These are phyloP conservation scores for Heracleum sosnowskyi DNA, from an alignment of 129 eudicot genomes.

Conservation along the genomic window DNA sequence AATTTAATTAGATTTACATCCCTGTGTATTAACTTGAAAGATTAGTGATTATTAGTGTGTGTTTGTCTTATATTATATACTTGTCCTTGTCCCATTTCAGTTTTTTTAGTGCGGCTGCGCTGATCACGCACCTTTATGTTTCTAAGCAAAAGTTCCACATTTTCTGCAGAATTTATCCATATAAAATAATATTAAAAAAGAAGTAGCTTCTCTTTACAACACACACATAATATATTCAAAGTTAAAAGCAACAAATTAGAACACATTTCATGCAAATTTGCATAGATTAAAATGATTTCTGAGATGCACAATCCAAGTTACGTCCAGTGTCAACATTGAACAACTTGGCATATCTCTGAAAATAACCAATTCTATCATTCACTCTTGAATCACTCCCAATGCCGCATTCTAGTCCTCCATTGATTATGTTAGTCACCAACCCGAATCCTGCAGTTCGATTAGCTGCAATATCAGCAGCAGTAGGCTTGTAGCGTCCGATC, in stretches of 20 bases:
- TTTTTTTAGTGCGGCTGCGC: background rate
- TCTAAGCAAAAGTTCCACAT: background rate
- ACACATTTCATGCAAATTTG: background rate
- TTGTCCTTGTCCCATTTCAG: background rate
- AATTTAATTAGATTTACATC: no score
- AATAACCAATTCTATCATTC: constrained; percentile 30
- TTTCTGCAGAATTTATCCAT: background rate
- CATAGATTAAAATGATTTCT: constrained; percentile 12
- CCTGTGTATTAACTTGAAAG: no score
- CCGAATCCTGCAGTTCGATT: constrained; percentile 31
- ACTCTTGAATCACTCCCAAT: constrained; percentile 20
- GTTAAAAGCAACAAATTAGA: background rate
- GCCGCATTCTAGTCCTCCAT: constrained; percentile 36
- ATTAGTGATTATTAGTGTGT: no score
- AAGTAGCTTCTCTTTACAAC: background rate
- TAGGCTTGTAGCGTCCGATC: constrained; percentile 25
- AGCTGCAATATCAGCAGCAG: constrained; percentile 20
- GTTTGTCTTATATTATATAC: background rate
- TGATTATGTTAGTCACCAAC: constrained; percentile 29
- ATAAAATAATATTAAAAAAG: background rate
- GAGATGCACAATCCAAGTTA: constrained; percentile 27
- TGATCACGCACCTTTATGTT: background rate
- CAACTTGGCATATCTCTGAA: constrained; percentile 28
- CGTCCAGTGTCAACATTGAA: constrained; percentile 27
- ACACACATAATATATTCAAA: background rate